Conservation (phyloP, 257 asterid genomes). For the Solanum etuberosum region DNA sequence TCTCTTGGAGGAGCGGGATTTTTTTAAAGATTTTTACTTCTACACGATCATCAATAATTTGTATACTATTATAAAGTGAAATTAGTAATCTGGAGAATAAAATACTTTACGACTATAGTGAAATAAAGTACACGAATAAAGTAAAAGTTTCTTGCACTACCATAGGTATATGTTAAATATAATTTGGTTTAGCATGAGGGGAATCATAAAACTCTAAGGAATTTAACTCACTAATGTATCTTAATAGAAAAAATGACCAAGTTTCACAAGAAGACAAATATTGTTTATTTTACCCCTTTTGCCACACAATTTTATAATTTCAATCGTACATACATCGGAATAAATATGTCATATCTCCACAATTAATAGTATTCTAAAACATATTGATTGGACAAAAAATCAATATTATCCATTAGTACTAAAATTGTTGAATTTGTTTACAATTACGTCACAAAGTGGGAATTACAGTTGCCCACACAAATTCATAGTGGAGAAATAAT, state of each 20-base stretch:
- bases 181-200: not conserved
- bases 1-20: not conserved
- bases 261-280: not conserved
- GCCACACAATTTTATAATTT: not conserved
- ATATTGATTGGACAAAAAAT: not conserved
- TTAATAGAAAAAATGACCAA: not conserved
- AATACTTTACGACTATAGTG: not conserved
- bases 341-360: not conserved
- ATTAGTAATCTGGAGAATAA: not conserved
- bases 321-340: not conserved
- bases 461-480: not conserved
- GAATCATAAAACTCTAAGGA: not conserved
- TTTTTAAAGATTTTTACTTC: not conserved
- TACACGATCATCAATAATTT: not conserved
- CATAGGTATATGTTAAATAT: not conserved
- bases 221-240: not conserved
- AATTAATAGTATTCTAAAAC: not conserved
- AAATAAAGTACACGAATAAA: not conserved
- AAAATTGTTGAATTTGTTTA: not conserved
- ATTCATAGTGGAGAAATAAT: not conserved
- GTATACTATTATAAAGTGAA: not conserved
- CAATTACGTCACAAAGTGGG: not conserved
- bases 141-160: not conserved
- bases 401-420: not conserved
- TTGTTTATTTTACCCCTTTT: not conserved